phyloP scores from a whole-genome alignment of 371 early-diverging fungal genomes.

The Umbelopsis sp. region DNA sequence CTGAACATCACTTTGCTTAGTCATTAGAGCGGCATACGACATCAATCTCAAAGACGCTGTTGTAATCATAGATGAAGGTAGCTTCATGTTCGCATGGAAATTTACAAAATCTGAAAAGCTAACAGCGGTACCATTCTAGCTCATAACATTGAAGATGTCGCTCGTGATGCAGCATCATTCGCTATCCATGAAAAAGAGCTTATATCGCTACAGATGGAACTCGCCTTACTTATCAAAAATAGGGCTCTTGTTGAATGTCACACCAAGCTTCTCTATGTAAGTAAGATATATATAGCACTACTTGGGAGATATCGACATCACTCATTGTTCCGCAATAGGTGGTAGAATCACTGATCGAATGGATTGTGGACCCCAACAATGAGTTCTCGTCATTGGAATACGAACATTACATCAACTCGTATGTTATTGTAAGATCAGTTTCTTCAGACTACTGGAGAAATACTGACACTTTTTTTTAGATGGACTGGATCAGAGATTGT shows the following conservation, averaged over 20 bases:
- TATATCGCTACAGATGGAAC: slow-evolving; percentile 35
- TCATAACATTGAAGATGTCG: slow-evolving; percentile 62
- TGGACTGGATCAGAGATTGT: slow-evolving; percentile 44
- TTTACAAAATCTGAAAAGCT: neutral
- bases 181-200: slow-evolving; percentile 55
- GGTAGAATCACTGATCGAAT: slow-evolving; percentile 24
- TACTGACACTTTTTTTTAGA: slow-evolving; percentile 21
- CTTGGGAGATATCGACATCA: too few species aligned
- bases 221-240: slow-evolving; percentile 33
- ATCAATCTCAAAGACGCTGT: slow-evolving; percentile 65
- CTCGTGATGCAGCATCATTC: slow-evolving; percentile 55
- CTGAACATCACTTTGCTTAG: slow-evolving; percentile 24
- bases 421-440: slow-evolving; percentile 5
- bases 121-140: slow-evolving; percentile 24
- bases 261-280: slow-evolving; percentile 38
- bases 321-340: slow-evolving; percentile 22
- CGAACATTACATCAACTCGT: slow-evolving; percentile 46
- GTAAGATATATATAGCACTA: neutral
- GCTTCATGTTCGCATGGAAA: neutral
- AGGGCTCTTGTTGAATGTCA: slow-evolving; percentile 32
- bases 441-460: neutral
- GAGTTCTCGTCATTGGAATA: slow-evolving; percentile 38
- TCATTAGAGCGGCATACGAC: slow-evolving; percentile 60
- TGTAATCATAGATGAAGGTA: slow-evolving; percentile 89
- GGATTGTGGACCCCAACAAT: slow-evolving; percentile 27